Percentiles rank a stretch among this genome's conserved stretches.
Conservation (phyloP, 129 eudicot species). For the Escallonia rubra region DNA sequence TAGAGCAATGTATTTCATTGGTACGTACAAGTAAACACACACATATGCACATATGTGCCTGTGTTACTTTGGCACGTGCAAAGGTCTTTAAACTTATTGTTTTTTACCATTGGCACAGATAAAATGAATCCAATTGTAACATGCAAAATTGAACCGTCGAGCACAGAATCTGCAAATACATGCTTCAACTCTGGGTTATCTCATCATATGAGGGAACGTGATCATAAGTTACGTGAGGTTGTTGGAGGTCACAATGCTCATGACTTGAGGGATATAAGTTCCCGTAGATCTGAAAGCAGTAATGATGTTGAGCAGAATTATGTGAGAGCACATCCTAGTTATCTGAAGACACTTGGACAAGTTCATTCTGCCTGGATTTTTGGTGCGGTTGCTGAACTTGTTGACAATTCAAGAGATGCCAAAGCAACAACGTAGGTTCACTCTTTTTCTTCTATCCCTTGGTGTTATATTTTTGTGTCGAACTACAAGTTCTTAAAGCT, state of each 20-base stretch:
- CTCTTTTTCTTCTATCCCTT: neutral
- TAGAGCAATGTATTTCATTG: neutral
- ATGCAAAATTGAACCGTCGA: neutral
- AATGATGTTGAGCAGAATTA: conserved; percentile 24
- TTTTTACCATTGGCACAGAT: conserved; percentile 12
- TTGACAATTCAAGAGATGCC: conserved; percentile 79
- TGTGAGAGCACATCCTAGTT: conserved; percentile 51
- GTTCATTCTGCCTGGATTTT: conserved; percentile 77
- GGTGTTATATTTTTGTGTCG: neutral
- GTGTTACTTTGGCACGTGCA: neutral
- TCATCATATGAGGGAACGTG: conserved; percentile 20
- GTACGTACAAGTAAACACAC: neutral
- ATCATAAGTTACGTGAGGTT: conserved; percentile 4
- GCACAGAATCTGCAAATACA: conserved; percentile 1
- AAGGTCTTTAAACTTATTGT: neutral
- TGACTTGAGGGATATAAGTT: conserved; percentile 16
- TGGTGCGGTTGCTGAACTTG: conserved; percentile 80
- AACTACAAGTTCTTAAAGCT: neutral
- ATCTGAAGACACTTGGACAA: conserved; percentile 63
- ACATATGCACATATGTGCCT: neutral
- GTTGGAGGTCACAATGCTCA: conserved; percentile 8
- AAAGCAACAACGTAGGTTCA: conserved; percentile 50
- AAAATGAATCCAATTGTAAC: conserved; percentile 1
- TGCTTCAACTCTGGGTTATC: neutral
- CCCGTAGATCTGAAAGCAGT: conserved; percentile 2